These are phyloP conservation scores for Eurotiales sp. DNA, from an alignment of 2,329 filamentous ascomycete genomes.

Conservation along the genomic window DNA sequence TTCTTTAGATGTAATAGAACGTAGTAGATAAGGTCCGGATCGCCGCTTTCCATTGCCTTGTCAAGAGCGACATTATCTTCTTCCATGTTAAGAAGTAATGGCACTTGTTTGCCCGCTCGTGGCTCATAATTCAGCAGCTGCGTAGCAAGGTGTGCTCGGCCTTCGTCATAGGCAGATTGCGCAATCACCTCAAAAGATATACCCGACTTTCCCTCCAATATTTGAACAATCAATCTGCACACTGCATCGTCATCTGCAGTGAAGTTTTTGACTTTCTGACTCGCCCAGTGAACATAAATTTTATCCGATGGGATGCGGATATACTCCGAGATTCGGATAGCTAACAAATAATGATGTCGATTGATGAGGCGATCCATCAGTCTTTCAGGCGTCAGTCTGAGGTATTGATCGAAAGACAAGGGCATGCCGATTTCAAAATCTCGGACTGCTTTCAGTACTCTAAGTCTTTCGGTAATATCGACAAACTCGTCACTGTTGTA, in stretches of 20 bases:
- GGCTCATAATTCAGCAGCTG: conserved; percentile 91
- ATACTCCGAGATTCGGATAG: conserved; percentile 82
- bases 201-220: conserved; percentile 79
- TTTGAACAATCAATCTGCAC: conserved; percentile 79
- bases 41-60: conserved; percentile 93
- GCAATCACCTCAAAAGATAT: conserved; percentile 97
- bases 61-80: conserved; percentile 92
- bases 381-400: conserved; percentile 82
- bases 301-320: conserved; percentile 79
- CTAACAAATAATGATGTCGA: conserved; percentile 85
- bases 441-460: conserved; percentile 86
- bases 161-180: conserved; percentile 88
- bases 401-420: conserved; percentile 88
- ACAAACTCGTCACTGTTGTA: conserved; percentile 99
- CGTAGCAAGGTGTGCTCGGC: conserved; percentile 80
- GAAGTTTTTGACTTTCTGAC: conserved; percentile 83
- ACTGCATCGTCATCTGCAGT: conserved; percentile 83
- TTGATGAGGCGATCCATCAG: conserved; percentile 83
- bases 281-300: conserved; percentile 97
- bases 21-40: conserved; percentile 87
- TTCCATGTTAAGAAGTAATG: conserved; percentile 87
- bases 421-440: conserved; percentile 89
- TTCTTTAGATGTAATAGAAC: conserved; percentile 85
- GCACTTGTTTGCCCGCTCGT: conserved; percentile 91
- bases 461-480: conserved; percentile 91